Conservation (phyloP, 1,284 basidiomycete genomes). For the Trichosporon sp. region DNA sequence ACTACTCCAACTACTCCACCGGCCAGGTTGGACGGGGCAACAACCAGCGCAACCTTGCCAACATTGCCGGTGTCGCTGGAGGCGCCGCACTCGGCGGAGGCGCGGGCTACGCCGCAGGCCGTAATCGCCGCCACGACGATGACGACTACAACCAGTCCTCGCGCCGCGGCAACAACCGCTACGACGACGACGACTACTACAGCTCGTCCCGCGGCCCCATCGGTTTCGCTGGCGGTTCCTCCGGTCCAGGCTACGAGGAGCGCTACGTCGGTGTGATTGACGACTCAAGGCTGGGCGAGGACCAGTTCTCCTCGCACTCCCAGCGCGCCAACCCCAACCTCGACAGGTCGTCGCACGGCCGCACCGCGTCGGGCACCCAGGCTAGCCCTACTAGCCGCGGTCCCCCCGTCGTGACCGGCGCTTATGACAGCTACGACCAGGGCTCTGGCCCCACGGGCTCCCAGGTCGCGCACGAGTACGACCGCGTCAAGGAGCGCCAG, state of each 20-base stretch:
- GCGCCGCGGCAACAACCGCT: background rate
- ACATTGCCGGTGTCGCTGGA: background rate
- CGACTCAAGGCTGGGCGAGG: background rate
- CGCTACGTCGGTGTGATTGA: slow-evolving; percentile 14
- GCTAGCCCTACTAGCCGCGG: background rate
- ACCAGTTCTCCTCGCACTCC: slow-evolving; percentile 1
- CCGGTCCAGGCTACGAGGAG: slow-evolving; percentile 13
- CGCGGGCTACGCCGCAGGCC: background rate
- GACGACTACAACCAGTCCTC: background rate
- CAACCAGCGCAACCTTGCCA: background rate
- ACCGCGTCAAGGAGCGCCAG: background rate
- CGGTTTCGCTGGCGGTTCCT: background rate
- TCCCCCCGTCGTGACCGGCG: slow-evolving; percentile 6
- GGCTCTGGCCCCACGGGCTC: background rate
- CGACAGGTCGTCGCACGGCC: background rate
- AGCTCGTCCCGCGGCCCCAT: background rate
- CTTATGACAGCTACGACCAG: background rate
- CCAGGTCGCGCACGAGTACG: background rate
- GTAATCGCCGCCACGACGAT: background rate
- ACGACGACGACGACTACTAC: background rate
- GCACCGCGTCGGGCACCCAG: background rate
- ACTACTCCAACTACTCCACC: background rate
- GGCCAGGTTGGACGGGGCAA: background rate
- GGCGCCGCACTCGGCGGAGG: background rate
- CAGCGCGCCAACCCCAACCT: slow-evolving; percentile 15